Conservation (phyloP, 2,329 filamentous ascomycete genomes). For the Ambrosiella xylebori region DNA sequence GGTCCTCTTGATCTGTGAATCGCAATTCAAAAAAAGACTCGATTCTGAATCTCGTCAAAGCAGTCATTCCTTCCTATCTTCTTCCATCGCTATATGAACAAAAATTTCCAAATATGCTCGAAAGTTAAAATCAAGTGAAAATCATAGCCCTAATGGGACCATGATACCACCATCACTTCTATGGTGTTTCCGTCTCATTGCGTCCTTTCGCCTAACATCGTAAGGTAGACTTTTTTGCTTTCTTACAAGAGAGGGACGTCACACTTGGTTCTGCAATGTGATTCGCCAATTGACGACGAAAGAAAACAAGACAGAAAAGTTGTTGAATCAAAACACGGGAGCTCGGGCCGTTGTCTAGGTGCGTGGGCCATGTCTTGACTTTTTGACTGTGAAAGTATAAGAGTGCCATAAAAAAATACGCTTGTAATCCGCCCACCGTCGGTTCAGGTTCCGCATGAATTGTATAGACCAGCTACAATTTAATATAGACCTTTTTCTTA, state of each 20-base stretch:
- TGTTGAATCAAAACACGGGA: neutral
- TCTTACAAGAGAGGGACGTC: neutral
- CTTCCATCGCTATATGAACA: neutral
- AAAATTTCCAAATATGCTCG: neutral
- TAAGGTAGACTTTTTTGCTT: neutral
- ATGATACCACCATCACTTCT: neutral
- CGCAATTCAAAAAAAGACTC: neutral
- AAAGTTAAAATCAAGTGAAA: neutral
- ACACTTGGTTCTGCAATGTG: neutral
- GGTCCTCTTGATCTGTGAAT: neutral
- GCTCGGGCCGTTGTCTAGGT: neutral
- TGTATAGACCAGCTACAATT: neutral
- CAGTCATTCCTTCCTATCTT: neutral
- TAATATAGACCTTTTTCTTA: neutral
- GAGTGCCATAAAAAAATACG: neutral
- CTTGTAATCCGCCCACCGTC: neutral
- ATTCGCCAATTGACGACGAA: neutral
- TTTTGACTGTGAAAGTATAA: neutral
- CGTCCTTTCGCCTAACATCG: neutral
- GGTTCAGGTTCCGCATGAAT: neutral
- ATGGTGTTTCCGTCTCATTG: neutral
- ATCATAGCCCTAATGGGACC: neutral
- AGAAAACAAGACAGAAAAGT: neutral
- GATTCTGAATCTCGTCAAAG: neutral
- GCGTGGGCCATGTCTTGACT: neutral